A percentile compares a stretch with the other conserved stretches of the same genome.
phyloP scores from a whole-genome alignment of 2,329 filamentous ascomycete genomes.

The Calonectria montana region DNA sequence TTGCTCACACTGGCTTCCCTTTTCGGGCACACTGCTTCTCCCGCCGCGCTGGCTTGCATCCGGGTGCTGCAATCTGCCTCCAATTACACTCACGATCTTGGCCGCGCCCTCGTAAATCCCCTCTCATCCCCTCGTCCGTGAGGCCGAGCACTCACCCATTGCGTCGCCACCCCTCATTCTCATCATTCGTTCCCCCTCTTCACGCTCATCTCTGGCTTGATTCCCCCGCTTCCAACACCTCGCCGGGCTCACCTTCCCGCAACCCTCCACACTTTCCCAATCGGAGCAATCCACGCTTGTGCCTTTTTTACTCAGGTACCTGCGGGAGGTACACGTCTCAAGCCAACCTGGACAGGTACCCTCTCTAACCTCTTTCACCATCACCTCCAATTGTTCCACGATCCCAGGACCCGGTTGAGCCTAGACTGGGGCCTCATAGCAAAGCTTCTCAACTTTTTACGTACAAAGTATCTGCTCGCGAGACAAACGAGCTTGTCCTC shows the following conservation, averaged over 20 bases:
- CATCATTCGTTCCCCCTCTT: slow-evolving; percentile 12
- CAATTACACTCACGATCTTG: slow-evolving; percentile 27
- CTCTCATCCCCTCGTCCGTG: slow-evolving; percentile 23
- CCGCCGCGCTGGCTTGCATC: slow-evolving; percentile 9
- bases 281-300: slow-evolving; percentile 8
- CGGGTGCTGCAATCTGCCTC: slow-evolving; percentile 13
- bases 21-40: not conserved
- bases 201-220: slow-evolving; percentile 8
- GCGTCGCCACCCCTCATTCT: not conserved
- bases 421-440: slow-evolving; percentile 3
- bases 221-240: slow-evolving; percentile 10
- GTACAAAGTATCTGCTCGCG: slow-evolving; percentile 1
- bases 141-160: not conserved
- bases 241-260: not conserved
- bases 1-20: slow-evolving; percentile 6
- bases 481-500: slow-evolving; percentile 5
- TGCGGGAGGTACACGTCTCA: not conserved
- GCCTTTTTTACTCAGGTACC: not conserved
- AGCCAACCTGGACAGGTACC: not conserved
- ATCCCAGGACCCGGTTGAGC: not conserved
- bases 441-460: not conserved
- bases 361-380: not conserved
- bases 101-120: slow-evolving; percentile 25
- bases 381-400: not conserved
- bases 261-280: slow-evolving; percentile 3